These are phyloP conservation scores for Penicillium frequentans DNA, from an alignment of 2,329 filamentous ascomycete genomes.

Conservation along the genomic window DNA sequence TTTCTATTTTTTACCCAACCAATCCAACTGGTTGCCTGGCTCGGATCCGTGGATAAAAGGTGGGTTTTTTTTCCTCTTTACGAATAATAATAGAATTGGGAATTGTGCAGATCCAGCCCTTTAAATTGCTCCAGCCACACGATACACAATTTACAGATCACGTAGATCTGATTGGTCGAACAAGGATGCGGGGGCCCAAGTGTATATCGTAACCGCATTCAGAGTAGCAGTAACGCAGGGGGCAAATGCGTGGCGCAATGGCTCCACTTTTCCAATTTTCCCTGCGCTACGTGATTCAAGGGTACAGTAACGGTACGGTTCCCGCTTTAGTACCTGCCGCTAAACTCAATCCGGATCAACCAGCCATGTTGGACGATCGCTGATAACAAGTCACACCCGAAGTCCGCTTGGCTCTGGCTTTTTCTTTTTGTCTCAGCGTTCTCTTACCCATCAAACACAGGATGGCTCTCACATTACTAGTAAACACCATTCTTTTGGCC, in stretches of 20 bases:
- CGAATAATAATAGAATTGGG: neutral
- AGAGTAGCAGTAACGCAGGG: neutral
- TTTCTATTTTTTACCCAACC: neutral
- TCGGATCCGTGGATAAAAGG: neutral
- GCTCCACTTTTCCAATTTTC: neutral
- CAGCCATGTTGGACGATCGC: neutral
- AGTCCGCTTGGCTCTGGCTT: neutral
- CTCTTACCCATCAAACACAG: neutral
- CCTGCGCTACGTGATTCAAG: neutral
- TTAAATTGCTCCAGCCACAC: neutral
- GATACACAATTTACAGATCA: neutral
- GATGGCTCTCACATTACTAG: conserved; percentile 36
- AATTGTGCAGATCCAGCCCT: neutral
- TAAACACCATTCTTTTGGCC: conserved; percentile 53
- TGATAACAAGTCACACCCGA: neutral
- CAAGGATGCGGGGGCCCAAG: neutral
- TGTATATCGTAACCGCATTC: neutral
- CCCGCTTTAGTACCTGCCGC: conserved; percentile 12
- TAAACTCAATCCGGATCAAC: conserved; percentile 8
- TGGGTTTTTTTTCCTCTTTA: neutral
- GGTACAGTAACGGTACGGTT: conserved; percentile 3
- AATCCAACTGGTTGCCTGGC: neutral
- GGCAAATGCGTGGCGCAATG: neutral
- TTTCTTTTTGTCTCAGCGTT: neutral
- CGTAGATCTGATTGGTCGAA: neutral